Evolutionary conservation across 176 grass and related monocot species (phyloP).

Genomic region (Juncus effusus): DNA sequence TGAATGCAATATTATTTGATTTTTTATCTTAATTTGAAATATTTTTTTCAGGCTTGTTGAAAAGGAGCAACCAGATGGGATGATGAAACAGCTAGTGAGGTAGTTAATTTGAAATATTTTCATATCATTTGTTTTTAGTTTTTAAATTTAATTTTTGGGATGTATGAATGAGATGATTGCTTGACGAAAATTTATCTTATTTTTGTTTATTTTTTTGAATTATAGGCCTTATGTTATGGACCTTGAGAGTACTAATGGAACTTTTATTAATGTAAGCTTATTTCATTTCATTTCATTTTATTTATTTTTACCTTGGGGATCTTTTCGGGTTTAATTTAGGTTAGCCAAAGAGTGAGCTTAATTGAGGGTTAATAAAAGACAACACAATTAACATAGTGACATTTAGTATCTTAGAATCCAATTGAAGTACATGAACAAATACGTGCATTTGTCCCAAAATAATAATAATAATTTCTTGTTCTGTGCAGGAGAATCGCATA

Average conservation of each 20-base stretch:
- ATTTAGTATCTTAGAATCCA: no score
- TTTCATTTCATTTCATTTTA: neutral
- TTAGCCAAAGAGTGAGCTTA: no score
- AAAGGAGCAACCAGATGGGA: conserved; percentile 84
- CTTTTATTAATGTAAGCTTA: conserved; percentile 83
- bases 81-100: conserved; percentile 81
- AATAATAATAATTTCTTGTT: neutral
- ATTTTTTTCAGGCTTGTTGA: conserved; percentile 63
- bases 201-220: conserved; percentile 8
- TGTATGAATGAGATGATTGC: no score
- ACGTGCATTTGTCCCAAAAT: neutral
- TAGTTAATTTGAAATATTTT: conserved; percentile 24
- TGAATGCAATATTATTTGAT: neutral
- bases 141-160: neutral
- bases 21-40: conserved; percentile 21
- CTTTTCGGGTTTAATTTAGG: no score
- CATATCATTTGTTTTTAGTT: neutral
- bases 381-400: no score
- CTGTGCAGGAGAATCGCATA: conserved; percentile 62
- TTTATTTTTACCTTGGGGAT: conserved; percentile 3
- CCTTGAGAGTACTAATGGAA: conserved; percentile 90
- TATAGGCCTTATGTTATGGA: conserved; percentile 90
- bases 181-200: neutral
- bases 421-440: no score
- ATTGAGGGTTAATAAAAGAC: no score